Conservation (phyloP, 1,284 basidiomycete species). For the Malassezia equina region DNA sequence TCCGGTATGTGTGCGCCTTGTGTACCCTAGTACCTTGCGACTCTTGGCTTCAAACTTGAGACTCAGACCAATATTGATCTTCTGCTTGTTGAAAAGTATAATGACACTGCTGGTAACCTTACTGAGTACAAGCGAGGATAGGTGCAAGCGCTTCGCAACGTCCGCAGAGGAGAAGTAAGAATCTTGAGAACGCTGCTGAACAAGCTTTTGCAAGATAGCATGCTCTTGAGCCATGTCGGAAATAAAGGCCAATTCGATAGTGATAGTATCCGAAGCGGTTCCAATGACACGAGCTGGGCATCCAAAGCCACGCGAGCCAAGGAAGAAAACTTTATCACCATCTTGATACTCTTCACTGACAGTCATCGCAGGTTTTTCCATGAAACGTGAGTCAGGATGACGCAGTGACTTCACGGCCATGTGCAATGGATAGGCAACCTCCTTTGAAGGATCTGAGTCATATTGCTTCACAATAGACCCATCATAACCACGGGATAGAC, state of each 20-base stretch:
- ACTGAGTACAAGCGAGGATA: constrained; percentile 53
- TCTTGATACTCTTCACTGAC: constrained; percentile 80
- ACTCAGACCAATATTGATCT: constrained; percentile 81
- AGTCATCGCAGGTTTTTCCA: constrained; percentile 63
- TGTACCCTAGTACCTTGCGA: constrained; percentile 91
- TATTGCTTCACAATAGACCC: constrained; percentile 93
- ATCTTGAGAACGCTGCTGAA: constrained; percentile 24
- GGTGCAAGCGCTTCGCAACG: constrained; percentile 28
- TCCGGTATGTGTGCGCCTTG: constrained; percentile 66
- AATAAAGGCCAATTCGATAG: constrained; percentile 36
- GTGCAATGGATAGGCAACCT: constrained; percentile 66
- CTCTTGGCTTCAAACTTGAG: constrained; percentile 93
- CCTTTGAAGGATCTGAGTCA: constrained; percentile 62
- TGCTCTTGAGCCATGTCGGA: constrained; percentile 39
- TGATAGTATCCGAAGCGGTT: constrained; percentile 51
- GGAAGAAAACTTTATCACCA: constrained; percentile 84
- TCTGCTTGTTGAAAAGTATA: constrained; percentile 63
- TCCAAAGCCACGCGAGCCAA: constrained; percentile 87
- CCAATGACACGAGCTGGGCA: constrained; percentile 78
- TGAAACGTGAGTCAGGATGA: constrained; percentile 37
- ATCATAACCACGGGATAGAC: constrained; percentile 73
- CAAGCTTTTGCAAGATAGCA: constrained; percentile 26
- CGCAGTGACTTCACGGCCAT: constrained; percentile 31
- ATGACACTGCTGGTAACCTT: constrained; percentile 88
- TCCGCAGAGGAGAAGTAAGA: constrained; percentile 28